Conservation (phyloP, 2,329 filamentous ascomycete species). For the Aspergillus costaricaensis region DNA sequence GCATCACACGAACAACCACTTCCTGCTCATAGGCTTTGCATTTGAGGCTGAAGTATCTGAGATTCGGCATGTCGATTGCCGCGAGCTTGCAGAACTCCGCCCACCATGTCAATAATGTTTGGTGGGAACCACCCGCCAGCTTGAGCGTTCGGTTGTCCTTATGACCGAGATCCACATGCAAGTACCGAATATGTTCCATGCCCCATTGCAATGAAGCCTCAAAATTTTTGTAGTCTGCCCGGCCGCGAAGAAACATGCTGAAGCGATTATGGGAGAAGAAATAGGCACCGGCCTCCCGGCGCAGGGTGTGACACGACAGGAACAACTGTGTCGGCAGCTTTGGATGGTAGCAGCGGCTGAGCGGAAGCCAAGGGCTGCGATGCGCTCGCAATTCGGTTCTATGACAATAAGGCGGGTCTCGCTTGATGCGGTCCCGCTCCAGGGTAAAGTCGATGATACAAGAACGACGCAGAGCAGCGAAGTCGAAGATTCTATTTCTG, state of each 20-base stretch:
- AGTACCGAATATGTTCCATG: slow-evolving; percentile 15
- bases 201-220: slow-evolving; percentile 15
- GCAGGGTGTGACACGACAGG: slow-evolving; percentile 15
- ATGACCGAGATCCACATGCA: slow-evolving; percentile 26
- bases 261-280: slow-evolving; percentile 24
- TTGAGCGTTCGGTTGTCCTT: slow-evolving; percentile 24
- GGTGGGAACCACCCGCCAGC: slow-evolving; percentile 14
- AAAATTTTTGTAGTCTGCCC: slow-evolving; percentile 21
- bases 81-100: slow-evolving; percentile 20
- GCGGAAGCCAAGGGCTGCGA: slow-evolving; percentile 3
- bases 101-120: slow-evolving; percentile 21
- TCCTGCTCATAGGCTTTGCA: slow-evolving; percentile 24
- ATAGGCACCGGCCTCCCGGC: slow-evolving; percentile 17
- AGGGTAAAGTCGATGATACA: slow-evolving; percentile 22
- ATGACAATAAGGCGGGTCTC: neutral
- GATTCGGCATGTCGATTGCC: slow-evolving; percentile 16
- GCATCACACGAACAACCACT: slow-evolving; percentile 19
- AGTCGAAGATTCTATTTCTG: slow-evolving; percentile 24
- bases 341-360: slow-evolving; percentile 21
- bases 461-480: slow-evolving; percentile 24
- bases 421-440: slow-evolving; percentile 16
- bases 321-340: slow-evolving; percentile 21
- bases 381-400: slow-evolving; percentile 10
- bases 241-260: slow-evolving; percentile 15
- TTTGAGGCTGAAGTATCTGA: slow-evolving; percentile 26